Percentiles rank a stretch among this genome's conserved stretches.
Evolutionary conservation across 2,329 filamentous ascomycete species (phyloP).

Genomic region (Hirsutella thompsonii): DNA sequence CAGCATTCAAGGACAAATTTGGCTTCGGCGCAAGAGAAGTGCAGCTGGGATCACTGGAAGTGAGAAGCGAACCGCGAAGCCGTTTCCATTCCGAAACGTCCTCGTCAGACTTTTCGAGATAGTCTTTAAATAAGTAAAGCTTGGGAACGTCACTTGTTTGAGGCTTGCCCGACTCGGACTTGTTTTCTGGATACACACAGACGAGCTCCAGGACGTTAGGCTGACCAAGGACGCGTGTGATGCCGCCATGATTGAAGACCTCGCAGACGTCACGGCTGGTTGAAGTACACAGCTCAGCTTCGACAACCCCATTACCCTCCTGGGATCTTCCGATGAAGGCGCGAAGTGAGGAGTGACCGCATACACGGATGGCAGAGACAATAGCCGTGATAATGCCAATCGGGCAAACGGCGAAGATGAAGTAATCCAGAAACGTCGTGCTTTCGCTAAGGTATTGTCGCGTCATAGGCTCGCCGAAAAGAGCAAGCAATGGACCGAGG

Average conservation of each 20-base stretch:
- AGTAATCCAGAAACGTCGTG: slow-evolving; percentile 13
- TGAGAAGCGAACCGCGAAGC: background rate
- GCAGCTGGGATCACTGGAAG: background rate
- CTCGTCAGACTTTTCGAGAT: background rate
- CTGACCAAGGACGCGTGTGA: slow-evolving; percentile 18
- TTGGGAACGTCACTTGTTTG: background rate
- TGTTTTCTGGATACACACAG: background rate
- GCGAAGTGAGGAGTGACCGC: slow-evolving; percentile 14
- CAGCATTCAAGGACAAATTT: slow-evolving; percentile 6
- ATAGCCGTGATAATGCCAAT: slow-evolving; percentile 27
- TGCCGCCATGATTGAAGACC: slow-evolving; percentile 18
- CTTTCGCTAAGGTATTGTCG: slow-evolving; percentile 24
- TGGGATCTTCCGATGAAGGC: slow-evolving; percentile 25
- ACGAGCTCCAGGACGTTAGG: slow-evolving; percentile 20
- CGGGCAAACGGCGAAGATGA: slow-evolving; percentile 21
- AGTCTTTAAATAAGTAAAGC: background rate
- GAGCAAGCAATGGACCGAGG: slow-evolving; percentile 17
- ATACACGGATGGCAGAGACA: slow-evolving; percentile 18
- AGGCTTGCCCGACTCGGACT: background rate
- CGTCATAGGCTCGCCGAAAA: slow-evolving; percentile 23
- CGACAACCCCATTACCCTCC: slow-evolving; percentile 18
- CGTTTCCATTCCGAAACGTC: background rate
- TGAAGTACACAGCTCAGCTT: slow-evolving; percentile 26
- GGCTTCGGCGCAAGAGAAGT: slow-evolving; percentile 4
- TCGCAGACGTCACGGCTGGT: slow-evolving; percentile 26